Base-by-base conservation (phyloP, 225 moss, liverwort and hornwort genomes). In the Marchantia polymorpha region DNA sequence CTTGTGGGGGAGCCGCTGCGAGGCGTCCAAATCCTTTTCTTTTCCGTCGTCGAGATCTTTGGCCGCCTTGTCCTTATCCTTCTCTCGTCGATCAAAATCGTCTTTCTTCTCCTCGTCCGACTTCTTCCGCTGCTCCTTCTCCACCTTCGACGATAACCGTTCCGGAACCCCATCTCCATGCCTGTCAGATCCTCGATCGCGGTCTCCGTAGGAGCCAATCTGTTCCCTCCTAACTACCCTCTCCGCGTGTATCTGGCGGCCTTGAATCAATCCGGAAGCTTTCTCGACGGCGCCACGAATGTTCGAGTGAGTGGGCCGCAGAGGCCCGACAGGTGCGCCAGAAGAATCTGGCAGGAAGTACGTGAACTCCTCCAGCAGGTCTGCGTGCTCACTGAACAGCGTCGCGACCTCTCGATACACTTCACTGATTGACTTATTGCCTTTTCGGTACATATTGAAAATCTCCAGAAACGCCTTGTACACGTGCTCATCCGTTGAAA, bases 391-490 rank as follows among this genome's bases (percentile, higher is more conserved):
- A 60, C 76, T 78, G 78, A 96, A 96, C 25, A 96, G 84, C 50
- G 74, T 25, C 22, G 96, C 92, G 14, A 96, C 96, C 89, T 96
- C 94, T 80, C 90, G 94, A 53, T 94, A 96, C 48, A 96, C 96
- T 72, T 96, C 94, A 78, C 82, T 89, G 69, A 96, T 94, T 10
- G 86, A 79, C 84, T 94, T 94, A 71, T 90, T 96, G 17, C 92
- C 96, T 68, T 94, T 96, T 15, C 92, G 86, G 54, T 96, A 96
- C 94, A 93, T 94, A 79, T 96, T 96, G 11, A 96, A 85, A 79
- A 96, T 96, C 92, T 96, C 94, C 86, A 94, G 83, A 79, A 96
- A 96, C 11, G 91, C 82, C 84, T 96, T 96, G 90, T 96, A 96
- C 52, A 96, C 92, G 27, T 93, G 92, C 83, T 96, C 96, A 54